These are phyloP conservation scores for Nakaseomyces uthaithaninus DNA, from an alignment of 1,139 yeast genomes.

Conservation along the genomic window DNA sequence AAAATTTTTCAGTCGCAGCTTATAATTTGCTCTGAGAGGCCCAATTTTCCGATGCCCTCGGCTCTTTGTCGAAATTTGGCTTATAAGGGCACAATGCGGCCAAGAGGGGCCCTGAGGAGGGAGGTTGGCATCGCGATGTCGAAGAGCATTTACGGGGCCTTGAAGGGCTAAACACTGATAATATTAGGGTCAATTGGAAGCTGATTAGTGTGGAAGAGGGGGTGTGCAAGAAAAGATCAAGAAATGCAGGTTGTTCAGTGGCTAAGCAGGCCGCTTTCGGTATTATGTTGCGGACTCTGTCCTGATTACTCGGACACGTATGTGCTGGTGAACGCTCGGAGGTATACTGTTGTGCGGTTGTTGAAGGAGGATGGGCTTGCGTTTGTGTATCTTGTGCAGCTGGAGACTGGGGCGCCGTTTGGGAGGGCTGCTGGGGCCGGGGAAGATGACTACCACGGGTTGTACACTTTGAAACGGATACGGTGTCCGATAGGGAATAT, in stretches of 20 bases:
- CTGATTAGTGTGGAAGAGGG: too few relatives aligned
- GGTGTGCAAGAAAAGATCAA: background rate
- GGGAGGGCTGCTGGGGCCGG: slow-evolving; percentile 33
- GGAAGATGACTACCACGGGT: slow-evolving; percentile 19
- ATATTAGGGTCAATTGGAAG: too few relatives aligned
- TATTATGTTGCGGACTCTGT: slow-evolving; percentile 7
- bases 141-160: too few relatives aligned
- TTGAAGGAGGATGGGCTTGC: slow-evolving; percentile 89
- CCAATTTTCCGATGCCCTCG: too few relatives aligned
- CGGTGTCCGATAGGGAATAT: slow-evolving; percentile 75
- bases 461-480: slow-evolving; percentile 74
- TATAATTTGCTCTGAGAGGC: too few relatives aligned
- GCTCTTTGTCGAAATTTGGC: too few relatives aligned
- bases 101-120: too few relatives aligned
- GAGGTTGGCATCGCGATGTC: too few relatives aligned
- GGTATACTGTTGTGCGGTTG: slow-evolving; percentile 45
- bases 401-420: slow-evolving; percentile 20
- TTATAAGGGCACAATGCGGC: too few relatives aligned
- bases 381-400: slow-evolving; percentile 73
- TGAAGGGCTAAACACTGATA: too few relatives aligned
- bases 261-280: slow-evolving; percentile 1
- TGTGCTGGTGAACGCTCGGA: slow-evolving; percentile 27
- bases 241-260: slow-evolving; percentile 2
- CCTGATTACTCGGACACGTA: slow-evolving; percentile 7
- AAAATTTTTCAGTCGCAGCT: too few relatives aligned